Conservation (phyloP, 257 asterid species). For the Salvia hispanica region DNA sequence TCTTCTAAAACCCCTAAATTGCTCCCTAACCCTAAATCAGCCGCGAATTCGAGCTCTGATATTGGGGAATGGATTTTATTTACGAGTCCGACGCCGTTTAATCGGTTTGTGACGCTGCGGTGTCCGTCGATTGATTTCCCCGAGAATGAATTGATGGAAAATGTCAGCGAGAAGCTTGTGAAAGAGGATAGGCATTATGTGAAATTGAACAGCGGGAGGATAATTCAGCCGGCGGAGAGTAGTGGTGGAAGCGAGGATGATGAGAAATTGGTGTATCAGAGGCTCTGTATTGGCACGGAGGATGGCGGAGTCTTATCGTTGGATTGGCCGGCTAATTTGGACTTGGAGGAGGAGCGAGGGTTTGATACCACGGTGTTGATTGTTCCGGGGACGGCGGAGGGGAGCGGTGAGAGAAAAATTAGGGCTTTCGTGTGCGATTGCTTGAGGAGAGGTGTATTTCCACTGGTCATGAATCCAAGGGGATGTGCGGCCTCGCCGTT, state of each 20-base stretch:
- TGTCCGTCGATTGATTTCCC: slow-evolving; percentile 81
- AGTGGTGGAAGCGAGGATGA: slow-evolving; percentile 39
- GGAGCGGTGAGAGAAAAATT: slow-evolving; percentile 65
- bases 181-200: slow-evolving; percentile 77
- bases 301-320: slow-evolving; percentile 89
- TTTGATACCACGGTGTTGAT: slow-evolving; percentile 78
- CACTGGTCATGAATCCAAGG: slow-evolving; percentile 93
- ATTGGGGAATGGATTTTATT: slow-evolving; percentile 85
- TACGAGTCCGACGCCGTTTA: slow-evolving; percentile 89
- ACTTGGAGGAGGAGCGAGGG: slow-evolving; percentile 79
- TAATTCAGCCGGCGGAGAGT: slow-evolving; percentile 38
- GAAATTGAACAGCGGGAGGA: slow-evolving; percentile 64
- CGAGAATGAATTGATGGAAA: slow-evolving; percentile 61
- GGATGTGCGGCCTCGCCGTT: slow-evolving; percentile 97
- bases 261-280: slow-evolving; percentile 72
- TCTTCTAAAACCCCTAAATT: slow-evolving; percentile 38
- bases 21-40: slow-evolving; percentile 17
- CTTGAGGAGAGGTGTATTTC: slow-evolving; percentile 79
- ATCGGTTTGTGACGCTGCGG: slow-evolving; percentile 79
- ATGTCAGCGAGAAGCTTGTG: slow-evolving; percentile 66
- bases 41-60: slow-evolving; percentile 22
- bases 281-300: slow-evolving; percentile 68
- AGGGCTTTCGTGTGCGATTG: slow-evolving; percentile 62
- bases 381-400: slow-evolving; percentile 86
- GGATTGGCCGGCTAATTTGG: slow-evolving; percentile 95